Base-by-base conservation (phyloP, 768 basidiomycete genomes). In the Sutorius australiensis region DNA sequence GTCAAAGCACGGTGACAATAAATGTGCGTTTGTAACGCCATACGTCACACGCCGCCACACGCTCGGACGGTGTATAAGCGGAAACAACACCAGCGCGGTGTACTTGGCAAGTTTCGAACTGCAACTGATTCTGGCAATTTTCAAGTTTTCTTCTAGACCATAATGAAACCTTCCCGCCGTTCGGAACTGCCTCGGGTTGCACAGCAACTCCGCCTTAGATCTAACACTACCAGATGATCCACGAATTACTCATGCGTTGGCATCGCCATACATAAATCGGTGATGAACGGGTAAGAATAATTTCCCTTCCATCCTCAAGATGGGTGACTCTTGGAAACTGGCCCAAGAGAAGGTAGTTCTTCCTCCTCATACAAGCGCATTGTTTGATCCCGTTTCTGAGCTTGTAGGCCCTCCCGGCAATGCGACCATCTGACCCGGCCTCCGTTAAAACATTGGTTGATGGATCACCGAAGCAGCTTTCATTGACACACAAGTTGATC, bases 401-500 rank as follows among this genome's bases (percentile, higher is more conserved):
- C 31, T 43, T 37, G 38, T 38, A 28, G 46, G 4, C 12, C 40
- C 27, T 24, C 19, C 38, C 14, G n/a, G 45, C 31, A 33, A 65
- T 68, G 63, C 42, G 34, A 12, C 27, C 40, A 48, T 40, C 46
- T 37, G 11, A 40, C 2, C 14, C 39, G 17, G 7, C 28, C 19
- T 41, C 49, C 2, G 7, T 17, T 17, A 44, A 52, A 32, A 55
- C 48, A 5, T 17, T 42, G 31, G 27, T 41, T 36, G 49, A 60
- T 38, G 38, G 38, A 31, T 37, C 24, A 1, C 41, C 53, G 27
- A 54, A 51, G 17, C 44, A 3, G 19, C 54, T 68, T 48, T 71
- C 65, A 34, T 52, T 43, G 44, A 45, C 53, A 33, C 66, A 61
- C 50, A 74, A 66, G 61, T 49, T 45, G 2, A 17, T 66, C 19